Evolutionary conservation across 2,329 filamentous ascomycete genomes (phyloP).

Genomic region (Salinomyces thailandicus): DNA sequence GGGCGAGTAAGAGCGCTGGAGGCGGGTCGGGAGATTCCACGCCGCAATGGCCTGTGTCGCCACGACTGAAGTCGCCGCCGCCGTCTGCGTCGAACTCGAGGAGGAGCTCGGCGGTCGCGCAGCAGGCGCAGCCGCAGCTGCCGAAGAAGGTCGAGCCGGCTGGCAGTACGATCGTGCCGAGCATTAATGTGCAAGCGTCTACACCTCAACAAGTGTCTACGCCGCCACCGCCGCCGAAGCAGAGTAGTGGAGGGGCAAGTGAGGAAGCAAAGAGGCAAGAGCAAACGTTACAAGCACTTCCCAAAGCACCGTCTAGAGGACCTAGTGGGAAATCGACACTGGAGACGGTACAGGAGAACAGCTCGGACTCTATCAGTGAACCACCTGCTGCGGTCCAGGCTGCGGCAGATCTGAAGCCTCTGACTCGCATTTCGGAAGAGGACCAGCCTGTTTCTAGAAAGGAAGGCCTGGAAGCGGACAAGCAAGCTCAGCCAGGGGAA

Average conservation of each 20-base stretch:
- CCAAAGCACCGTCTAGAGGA: conserved; percentile 31
- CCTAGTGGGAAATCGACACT: conserved; percentile 45
- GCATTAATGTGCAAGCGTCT: conserved; percentile 37
- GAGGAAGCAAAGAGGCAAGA: conserved; percentile 26
- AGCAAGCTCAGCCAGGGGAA: conserved; percentile 32
- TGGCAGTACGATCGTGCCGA: conserved; percentile 26
- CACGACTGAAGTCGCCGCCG: conserved; percentile 63
- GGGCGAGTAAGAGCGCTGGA: conserved; percentile 47
- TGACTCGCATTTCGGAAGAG: conserved; percentile 17
- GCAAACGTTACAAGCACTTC: conserved; percentile 26
- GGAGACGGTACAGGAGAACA: conserved; percentile 65
- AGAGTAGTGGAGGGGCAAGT: background rate
- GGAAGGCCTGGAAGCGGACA: conserved; percentile 22
- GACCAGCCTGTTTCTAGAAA: conserved; percentile 34
- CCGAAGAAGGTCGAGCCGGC: conserved; percentile 32
- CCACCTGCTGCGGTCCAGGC: conserved; percentile 43
- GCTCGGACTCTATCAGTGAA: conserved; percentile 40
- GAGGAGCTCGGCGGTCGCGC: conserved; percentile 28
- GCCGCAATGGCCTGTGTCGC: conserved; percentile 67
- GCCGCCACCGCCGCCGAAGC: conserved; percentile 13
- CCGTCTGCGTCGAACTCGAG: conserved; percentile 40
- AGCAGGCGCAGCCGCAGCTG: conserved; percentile 10
- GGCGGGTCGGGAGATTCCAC: conserved; percentile 36
- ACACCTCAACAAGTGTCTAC: conserved; percentile 29
- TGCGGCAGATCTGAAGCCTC: conserved; percentile 22